These are phyloP conservation scores for Penicillium verrucosum DNA, from an alignment of 2,329 filamentous ascomycete genomes.

Conservation along the genomic window DNA sequence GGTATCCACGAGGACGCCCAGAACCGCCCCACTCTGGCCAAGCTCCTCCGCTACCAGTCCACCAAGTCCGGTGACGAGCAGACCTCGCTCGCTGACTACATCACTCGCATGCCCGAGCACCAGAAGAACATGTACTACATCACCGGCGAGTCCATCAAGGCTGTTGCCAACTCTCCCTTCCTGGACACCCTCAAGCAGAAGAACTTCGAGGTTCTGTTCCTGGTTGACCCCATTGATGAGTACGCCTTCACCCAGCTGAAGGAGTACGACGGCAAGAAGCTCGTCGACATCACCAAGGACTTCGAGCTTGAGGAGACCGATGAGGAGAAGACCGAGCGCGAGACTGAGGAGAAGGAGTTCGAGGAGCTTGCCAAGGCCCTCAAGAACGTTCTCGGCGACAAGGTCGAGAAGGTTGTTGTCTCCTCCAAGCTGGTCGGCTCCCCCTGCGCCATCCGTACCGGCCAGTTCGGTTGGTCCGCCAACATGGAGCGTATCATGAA, in stretches of 20 bases:
- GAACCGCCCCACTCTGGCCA: slow-evolving; percentile 89
- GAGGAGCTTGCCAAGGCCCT: slow-evolving; percentile 92
- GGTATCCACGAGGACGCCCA: slow-evolving; percentile 99
- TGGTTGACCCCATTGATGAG: slow-evolving; percentile 98
- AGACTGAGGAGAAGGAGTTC: slow-evolving; percentile 97
- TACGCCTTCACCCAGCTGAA: slow-evolving; percentile 99
- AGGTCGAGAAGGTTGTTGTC: slow-evolving; percentile 99
- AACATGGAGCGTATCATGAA: slow-evolving; percentile 99
- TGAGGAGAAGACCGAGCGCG: slow-evolving; percentile 95
- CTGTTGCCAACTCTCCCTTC: slow-evolving; percentile 97
- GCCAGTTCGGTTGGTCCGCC: slow-evolving; percentile 99
- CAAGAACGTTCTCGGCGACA: slow-evolving; percentile 98
- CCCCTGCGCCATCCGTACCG: slow-evolving; percentile 97
- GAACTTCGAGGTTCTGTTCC: slow-evolving; percentile 99
- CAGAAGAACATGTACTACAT: slow-evolving; percentile 99
- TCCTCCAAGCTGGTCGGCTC: slow-evolving; percentile 93
- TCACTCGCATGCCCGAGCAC: slow-evolving; percentile 99
- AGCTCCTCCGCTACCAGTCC: slow-evolving; percentile 97
- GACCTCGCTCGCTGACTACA: slow-evolving; percentile 94
- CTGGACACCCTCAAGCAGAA: slow-evolving; percentile 97
- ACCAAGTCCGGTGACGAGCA: slow-evolving; percentile 97
- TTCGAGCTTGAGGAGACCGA: slow-evolving; percentile 99
- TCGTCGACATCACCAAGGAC: slow-evolving; percentile 99
- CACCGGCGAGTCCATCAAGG: slow-evolving; percentile 98
- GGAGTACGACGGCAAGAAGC: slow-evolving; percentile 99